These are phyloP conservation scores for Leptographium wingfieldii DNA, from an alignment of 2,329 filamentous ascomycete genomes.

Conservation along the genomic window DNA sequence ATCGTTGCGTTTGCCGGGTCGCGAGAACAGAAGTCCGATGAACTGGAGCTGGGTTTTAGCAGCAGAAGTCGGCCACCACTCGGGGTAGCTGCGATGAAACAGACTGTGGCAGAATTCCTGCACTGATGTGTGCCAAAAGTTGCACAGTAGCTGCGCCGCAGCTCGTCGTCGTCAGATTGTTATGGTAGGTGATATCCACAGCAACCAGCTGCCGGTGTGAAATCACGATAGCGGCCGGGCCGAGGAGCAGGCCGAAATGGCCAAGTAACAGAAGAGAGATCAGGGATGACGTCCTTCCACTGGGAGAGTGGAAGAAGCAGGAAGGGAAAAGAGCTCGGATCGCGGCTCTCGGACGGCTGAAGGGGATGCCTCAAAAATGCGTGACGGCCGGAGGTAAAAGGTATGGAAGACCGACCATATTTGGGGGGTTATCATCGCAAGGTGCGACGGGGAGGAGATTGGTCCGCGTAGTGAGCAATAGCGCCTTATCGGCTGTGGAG, in stretches of 20 bases:
- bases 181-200: neutral
- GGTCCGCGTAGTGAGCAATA: neutral
- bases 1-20: neutral
- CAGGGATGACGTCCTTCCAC: neutral
- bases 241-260: neutral
- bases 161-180: neutral
- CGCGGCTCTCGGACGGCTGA: neutral
- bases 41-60: neutral
- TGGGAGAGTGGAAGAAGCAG: neutral
- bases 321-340: neutral
- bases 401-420: neutral
- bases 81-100: neutral
- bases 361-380: neutral
- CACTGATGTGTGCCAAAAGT: neutral
- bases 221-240: neutral
- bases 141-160: neutral
- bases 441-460: neutral
- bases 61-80: too few species aligned
- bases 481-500: neutral
- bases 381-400: neutral
- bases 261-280: neutral
- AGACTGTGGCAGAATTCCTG: neutral
- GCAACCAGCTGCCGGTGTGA: neutral
- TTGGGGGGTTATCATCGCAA: neutral
- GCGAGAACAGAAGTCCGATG: neutral